A percentile compares a stretch with the other conserved stretches of the same genome.
Conservation (phyloP, 768 basidiomycete genomes). For the Phaeolepiota aurea region DNA sequence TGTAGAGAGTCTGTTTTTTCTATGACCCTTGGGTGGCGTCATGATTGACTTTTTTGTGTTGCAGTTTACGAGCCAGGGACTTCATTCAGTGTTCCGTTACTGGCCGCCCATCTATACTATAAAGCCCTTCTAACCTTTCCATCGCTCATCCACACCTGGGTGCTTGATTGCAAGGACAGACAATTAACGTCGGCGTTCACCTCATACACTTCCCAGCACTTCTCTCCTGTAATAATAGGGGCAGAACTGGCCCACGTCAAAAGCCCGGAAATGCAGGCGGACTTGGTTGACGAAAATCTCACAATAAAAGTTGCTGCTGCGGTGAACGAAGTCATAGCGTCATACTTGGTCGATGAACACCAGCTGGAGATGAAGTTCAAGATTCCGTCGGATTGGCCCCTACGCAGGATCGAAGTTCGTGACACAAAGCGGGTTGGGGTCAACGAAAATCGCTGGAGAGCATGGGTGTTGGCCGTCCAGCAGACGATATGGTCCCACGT, state of each 20-base stretch:
- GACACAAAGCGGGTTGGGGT: constrained; percentile 83
- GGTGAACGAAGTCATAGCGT: constrained; percentile 75
- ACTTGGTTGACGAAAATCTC: constrained; percentile 68
- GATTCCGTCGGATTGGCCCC: constrained; percentile 86
- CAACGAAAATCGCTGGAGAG: constrained; percentile 83
- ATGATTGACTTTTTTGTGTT: constrained; percentile 2
- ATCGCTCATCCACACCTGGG: constrained; percentile 79
- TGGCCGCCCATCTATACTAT: constrained; percentile 87
- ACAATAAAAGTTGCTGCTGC: constrained; percentile 67
- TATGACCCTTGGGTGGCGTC: background rate
- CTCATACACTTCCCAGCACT: constrained; percentile 72
- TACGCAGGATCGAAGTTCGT: constrained; percentile 81
- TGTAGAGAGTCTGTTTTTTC: constrained; percentile 48
- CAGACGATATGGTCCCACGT: constrained; percentile 88
- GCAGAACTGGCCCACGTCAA: constrained; percentile 75
- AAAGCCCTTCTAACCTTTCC: constrained; percentile 79
- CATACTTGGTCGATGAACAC: constrained; percentile 90
- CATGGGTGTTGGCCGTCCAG: constrained; percentile 89
- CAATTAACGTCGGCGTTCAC: constrained; percentile 74
- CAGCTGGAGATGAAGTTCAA: constrained; percentile 81
- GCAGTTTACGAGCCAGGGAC: constrained; percentile 53
- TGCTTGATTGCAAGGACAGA: constrained; percentile 81
- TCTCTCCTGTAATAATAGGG: constrained; percentile 83
- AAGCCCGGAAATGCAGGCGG: constrained; percentile 40
- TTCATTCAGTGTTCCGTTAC: constrained; percentile 44